A percentile compares a stretch with the other conserved stretches of the same genome.
phyloP scores from a whole-genome alignment of 345 rosid species.

The Moricandia arvensis region DNA sequence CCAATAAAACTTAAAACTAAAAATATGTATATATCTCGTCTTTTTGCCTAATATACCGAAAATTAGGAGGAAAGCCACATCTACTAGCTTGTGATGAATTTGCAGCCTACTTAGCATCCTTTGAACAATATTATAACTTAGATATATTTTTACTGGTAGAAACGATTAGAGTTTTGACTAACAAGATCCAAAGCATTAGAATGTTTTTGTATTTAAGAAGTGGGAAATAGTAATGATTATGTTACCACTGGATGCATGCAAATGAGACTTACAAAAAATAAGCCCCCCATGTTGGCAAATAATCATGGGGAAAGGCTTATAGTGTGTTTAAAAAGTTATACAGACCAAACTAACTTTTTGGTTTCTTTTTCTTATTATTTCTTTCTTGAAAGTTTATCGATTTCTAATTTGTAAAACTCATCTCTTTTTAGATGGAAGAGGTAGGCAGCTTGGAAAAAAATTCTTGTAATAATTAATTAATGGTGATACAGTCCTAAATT shows the following conservation, averaged over 20 bases:
- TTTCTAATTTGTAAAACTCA: neutral
- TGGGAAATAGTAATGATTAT: slow-evolving; percentile 33
- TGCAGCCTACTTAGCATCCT: slow-evolving; percentile 28
- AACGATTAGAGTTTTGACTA: slow-evolving; percentile 35
- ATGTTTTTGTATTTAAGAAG: neutral
- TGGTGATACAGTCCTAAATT: neutral
- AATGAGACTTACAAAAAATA: slow-evolving; percentile 33
- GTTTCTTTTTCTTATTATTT: neutral
- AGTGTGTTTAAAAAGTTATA: slow-evolving; percentile 37
- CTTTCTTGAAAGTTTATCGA: neutral
- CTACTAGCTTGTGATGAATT: slow-evolving; percentile 21
- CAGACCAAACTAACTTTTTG: slow-evolving; percentile 31
- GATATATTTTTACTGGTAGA: slow-evolving; percentile 16
- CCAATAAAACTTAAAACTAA: neutral
- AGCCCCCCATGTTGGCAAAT: slow-evolving; percentile 39
- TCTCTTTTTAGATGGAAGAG: neutral
- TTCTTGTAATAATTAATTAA: neutral
- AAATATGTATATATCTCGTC: neutral
- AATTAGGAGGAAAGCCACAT: slow-evolving; percentile 33
- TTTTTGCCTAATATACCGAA: slow-evolving; percentile 35
- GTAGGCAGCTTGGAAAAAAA: neutral
- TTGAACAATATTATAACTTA: neutral
- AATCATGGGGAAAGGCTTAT: slow-evolving; percentile 37
- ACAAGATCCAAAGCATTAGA: slow-evolving; percentile 25
- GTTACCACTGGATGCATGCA: slow-evolving; percentile 47